Conservation (phyloP, 2,329 filamentous ascomycete genomes). For the Exophiala alcalophila region DNA sequence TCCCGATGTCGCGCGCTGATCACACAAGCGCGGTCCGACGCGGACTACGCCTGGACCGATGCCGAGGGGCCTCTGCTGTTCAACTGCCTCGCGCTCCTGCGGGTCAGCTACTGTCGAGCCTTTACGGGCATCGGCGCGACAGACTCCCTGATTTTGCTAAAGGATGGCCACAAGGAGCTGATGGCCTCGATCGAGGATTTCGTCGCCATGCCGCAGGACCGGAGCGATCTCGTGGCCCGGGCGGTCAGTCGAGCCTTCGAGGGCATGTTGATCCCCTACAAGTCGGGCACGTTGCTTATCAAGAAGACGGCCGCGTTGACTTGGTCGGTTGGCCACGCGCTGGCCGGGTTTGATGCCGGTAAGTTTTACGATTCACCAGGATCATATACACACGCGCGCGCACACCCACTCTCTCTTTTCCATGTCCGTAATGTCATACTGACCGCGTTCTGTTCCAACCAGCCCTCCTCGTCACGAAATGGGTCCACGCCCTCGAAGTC, state of each 20-base stretch:
- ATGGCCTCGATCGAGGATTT: constrained; percentile 30
- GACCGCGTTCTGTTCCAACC: too few relatives aligned
- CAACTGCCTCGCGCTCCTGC: constrained; percentile 36
- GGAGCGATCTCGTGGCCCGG: constrained; percentile 31
- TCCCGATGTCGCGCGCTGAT: constrained; percentile 32
- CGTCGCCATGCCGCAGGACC: constrained; percentile 29
- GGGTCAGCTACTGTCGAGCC: constrained; percentile 35
- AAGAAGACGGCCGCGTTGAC: constrained; percentile 36
- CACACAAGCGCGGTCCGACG: constrained; percentile 67
- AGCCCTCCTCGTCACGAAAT: constrained; percentile 36
- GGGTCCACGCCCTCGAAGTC: constrained; percentile 35
- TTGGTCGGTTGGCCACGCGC: constrained; percentile 37
- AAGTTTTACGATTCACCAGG: too few relatives aligned
- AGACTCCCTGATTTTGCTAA: constrained; percentile 34
- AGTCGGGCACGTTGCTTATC: constrained; percentile 32
- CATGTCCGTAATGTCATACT: too few relatives aligned
- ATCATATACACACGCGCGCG: too few relatives aligned
- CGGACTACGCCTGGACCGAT: constrained; percentile 67
- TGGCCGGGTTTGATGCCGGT: constrained; percentile 37
- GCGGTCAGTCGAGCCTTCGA: constrained; percentile 34
- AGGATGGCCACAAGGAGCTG: constrained; percentile 32
- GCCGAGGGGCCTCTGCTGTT: constrained; percentile 35
- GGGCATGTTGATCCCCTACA: constrained; percentile 32
- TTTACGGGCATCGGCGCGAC: constrained; percentile 33
- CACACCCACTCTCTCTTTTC: too few relatives aligned